phyloP scores from a whole-genome alignment of 495 filamentous ascomycete species.

The Penicillium waksmanii region DNA sequence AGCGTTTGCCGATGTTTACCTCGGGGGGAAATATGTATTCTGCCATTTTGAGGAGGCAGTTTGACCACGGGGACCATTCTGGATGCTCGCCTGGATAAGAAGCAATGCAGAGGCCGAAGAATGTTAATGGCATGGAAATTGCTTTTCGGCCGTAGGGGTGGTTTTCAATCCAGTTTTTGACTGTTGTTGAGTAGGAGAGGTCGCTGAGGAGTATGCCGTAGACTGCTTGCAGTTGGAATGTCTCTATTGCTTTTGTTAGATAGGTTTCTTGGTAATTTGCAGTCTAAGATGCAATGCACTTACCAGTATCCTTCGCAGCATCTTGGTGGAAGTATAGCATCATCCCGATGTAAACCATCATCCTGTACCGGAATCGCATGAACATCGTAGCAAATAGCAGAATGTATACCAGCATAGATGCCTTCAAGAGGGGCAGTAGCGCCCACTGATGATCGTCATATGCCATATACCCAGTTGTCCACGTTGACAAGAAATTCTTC shows the following conservation, averaged over 20 bases:
- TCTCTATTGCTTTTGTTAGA: conserved; percentile 30
- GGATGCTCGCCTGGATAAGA: conserved; percentile 65
- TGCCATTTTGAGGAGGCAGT: conserved; percentile 46
- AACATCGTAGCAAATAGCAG: conserved; percentile 61
- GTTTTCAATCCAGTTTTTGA: conserved; percentile 22
- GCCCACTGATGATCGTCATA: conserved; percentile 75
- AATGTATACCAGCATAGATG: conserved; percentile 65
- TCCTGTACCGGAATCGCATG: conserved; percentile 58
- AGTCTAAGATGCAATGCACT: conserved; percentile 3
- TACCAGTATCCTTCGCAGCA: conserved; percentile 36
- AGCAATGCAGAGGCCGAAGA: conserved; percentile 63
- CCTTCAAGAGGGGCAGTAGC: conserved; percentile 60
- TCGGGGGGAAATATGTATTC: conserved; percentile 59
- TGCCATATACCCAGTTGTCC: conserved; percentile 61
- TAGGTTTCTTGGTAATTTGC: not conserved
- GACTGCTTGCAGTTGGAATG: conserved; percentile 62
- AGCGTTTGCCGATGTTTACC: conserved; percentile 55
- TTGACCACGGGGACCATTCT: conserved; percentile 64
- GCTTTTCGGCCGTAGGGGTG: conserved; percentile 61
- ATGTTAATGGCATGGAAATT: conserved; percentile 61
- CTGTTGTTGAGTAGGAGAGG: conserved; percentile 33
- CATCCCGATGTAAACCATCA: conserved; percentile 56
- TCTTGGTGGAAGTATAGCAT: conserved; percentile 58
- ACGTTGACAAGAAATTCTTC: conserved; percentile 57
- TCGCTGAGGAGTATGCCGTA: conserved; percentile 69